These are phyloP conservation scores for Mycena polygramma DNA, from an alignment of 768 basidiomycete genomes.

Conservation along the genomic window DNA sequence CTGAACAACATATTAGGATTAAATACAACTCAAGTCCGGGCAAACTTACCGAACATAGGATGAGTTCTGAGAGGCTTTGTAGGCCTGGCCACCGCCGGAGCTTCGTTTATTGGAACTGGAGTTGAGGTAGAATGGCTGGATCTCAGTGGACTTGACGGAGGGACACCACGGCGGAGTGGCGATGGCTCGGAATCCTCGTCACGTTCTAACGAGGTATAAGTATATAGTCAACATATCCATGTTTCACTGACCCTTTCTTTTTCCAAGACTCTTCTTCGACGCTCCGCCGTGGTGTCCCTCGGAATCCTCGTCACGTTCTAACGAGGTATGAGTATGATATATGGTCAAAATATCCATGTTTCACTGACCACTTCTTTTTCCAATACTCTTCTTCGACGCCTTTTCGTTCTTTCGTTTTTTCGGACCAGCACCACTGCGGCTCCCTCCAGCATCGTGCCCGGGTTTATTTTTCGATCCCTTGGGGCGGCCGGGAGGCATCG, in stretches of 20 bases:
- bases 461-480: not conserved
- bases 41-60: not conserved
- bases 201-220: not conserved
- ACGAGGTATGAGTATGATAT: no score
- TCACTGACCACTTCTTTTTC: no score
- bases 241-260: not conserved
- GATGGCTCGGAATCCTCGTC: not conserved
- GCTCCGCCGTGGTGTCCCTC: no score
- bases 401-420: not conserved
- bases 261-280: not conserved
- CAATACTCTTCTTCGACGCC: not conserved
- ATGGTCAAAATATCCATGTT: no score
- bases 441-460: not conserved
- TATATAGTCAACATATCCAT: not conserved
- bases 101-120: not conserved
- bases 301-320: no score
- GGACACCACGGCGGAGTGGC: not conserved
- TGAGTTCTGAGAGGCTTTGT: not conserved
- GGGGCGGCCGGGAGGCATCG: conserved; percentile 1
- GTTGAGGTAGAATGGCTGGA: not conserved
- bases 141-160: not conserved
- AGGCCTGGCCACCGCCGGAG: no score
- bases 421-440: not conserved
- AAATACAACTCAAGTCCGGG: not conserved
- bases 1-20: no score